These are phyloP conservation scores for Ogataea philodendri DNA, from an alignment of 805 yeast genomes.

Conservation along the genomic window DNA sequence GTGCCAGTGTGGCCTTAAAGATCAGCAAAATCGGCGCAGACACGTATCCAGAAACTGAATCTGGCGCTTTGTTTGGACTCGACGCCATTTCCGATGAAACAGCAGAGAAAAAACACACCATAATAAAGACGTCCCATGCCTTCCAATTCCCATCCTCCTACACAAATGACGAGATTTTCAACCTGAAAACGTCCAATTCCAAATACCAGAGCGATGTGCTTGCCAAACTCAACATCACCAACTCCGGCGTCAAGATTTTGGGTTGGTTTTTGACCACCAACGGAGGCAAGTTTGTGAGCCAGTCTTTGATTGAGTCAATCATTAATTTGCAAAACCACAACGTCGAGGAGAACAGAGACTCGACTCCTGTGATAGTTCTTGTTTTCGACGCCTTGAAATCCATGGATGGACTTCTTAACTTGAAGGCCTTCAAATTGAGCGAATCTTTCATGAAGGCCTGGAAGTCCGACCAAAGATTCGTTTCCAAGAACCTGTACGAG, in stretches of 20 bases:
- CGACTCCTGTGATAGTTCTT: conserved; percentile 46
- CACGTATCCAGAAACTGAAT: conserved; percentile 55
- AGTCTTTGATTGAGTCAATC: conserved; percentile 66
- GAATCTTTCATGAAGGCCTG: conserved; percentile 53
- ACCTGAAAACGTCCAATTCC: conserved; percentile 54
- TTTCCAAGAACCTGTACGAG: conserved; percentile 58
- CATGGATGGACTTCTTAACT: conserved; percentile 57
- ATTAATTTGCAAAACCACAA: conserved; percentile 52
- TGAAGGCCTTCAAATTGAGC: conserved; percentile 69
- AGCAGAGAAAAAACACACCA: conserved; percentile 19
- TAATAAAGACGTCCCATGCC: conserved; percentile 53
- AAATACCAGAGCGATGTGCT: conserved; percentile 69
- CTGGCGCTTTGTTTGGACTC: conserved; percentile 76
- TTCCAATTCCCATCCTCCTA: conserved; percentile 58
- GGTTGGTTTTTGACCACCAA: conserved; percentile 80
- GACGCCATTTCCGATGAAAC: conserved; percentile 53
- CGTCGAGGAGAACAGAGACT: conserved; percentile 28
- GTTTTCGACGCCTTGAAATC: conserved; percentile 71
- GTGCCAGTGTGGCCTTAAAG: conserved; percentile 55
- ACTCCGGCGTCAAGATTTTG: conserved; percentile 64
- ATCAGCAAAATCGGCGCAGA: conserved; percentile 68
- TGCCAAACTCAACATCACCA: conserved; percentile 57
- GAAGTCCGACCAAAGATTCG: conserved; percentile 56
- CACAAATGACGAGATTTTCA: conserved; percentile 50
- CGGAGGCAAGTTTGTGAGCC: conserved; percentile 67